Evolutionary conservation across 2,329 filamentous ascomycete genomes (phyloP).

Genomic region (Venturia oleaginea): DNA sequence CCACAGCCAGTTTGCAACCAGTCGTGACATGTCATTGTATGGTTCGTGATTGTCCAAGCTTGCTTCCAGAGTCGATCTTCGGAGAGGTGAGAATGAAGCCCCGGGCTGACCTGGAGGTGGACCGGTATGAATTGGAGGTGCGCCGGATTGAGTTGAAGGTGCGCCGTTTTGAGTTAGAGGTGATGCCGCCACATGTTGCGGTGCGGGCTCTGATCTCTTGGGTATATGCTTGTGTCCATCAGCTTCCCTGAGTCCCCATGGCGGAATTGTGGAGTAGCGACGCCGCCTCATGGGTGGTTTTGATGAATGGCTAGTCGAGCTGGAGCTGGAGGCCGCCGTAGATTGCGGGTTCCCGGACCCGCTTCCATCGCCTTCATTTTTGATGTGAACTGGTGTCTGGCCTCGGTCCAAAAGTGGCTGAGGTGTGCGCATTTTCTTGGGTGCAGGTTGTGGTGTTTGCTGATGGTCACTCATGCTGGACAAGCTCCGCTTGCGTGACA

Average conservation of each 20-base stretch:
- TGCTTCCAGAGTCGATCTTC: constrained; percentile 34
- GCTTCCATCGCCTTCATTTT: neutral
- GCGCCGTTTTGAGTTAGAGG: neutral
- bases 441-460: constrained; percentile 8
- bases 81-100: neutral
- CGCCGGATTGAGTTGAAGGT: neutral
- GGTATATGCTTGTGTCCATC: constrained; percentile 6
- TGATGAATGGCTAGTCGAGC: neutral
- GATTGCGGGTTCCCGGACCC: neutral
- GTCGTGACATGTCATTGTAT: constrained; percentile 63
- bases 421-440: constrained; percentile 6
- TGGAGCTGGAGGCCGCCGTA: neutral
- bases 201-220: neutral
- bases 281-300: neutral
- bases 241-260: constrained; percentile 3
- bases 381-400: neutral
- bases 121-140: neutral
- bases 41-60: constrained; percentile 62
- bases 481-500: constrained; percentile 12
- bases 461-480: constrained; percentile 10
- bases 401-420: neutral
- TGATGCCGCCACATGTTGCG: neutral
- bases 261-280: neutral
- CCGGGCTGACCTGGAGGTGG: neutral
- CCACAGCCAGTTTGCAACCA: constrained; percentile 75